Percentiles rank a stretch among this genome's conserved stretches.
Conservation (phyloP, 768 basidiomycete species). For the Peribolospora kevripleyi region DNA sequence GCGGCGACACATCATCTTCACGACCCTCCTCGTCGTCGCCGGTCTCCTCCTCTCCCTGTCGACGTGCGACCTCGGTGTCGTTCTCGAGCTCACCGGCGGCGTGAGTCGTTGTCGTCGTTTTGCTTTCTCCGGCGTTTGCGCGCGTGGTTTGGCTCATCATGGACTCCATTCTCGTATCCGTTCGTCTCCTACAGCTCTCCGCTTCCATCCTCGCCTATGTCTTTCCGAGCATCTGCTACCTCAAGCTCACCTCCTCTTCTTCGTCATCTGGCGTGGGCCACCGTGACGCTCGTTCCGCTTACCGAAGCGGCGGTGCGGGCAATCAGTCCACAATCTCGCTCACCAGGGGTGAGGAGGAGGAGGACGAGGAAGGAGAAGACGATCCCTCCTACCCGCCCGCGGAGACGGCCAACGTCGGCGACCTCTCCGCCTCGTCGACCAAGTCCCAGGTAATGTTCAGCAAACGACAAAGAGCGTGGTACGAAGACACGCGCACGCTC, state of each 20-base stretch:
- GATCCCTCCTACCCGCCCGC: no score
- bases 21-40: conserved; percentile 52
- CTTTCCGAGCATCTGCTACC: conserved; percentile 60
- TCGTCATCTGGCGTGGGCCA: background rate
- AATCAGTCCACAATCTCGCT: no score
- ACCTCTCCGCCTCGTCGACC: no score
- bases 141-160: background rate
- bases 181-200: conserved; percentile 7
- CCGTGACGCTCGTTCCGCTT: background rate
- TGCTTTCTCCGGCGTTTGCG: conserved; percentile 3
- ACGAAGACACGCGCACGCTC: conserved; percentile 1
- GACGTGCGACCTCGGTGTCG: conserved; percentile 92
- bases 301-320: no score
- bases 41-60: conserved; percentile 71
- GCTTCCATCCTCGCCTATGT: conserved; percentile 66
- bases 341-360: no score
- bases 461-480: background rate
- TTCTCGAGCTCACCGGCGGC: conserved; percentile 94
- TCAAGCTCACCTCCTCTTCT: conserved; percentile 30
- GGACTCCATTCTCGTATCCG: background rate
- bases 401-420: no score
- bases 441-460: no score
- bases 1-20: conserved; percentile 65
- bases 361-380: no score
- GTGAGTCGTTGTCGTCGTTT: conserved; percentile 37